phyloP scores from a whole-genome alignment of 768 basidiomycete genomes.

The Leccinum uliginosum region DNA sequence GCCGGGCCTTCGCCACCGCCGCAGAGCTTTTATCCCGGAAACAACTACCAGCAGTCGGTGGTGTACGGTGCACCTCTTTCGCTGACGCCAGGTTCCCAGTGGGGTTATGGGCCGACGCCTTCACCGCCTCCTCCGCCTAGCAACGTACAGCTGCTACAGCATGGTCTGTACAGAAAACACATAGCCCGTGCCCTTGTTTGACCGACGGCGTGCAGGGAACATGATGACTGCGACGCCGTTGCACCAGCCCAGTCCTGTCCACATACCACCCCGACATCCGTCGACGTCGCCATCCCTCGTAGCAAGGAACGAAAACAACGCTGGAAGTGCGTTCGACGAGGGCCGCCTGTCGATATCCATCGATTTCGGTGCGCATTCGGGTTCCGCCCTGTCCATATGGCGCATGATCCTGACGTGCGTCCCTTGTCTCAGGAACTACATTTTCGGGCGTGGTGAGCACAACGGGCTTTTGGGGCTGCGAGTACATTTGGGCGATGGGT shows the following conservation, averaged over 20 bases:
- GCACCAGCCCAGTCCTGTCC: conserved; percentile 29
- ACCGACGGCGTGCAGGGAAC: neutral
- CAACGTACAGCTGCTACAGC: neutral
- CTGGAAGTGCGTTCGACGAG: conserved; percentile 40
- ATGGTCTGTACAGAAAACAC: neutral
- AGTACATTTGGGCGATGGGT: neutral
- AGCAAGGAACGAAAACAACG: conserved; percentile 10
- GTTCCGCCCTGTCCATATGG: too few relatives aligned
- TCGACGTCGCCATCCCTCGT: conserved; percentile 24
- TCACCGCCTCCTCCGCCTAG: neutral
- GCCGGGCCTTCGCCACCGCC: conserved; percentile 43
- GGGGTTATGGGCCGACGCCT: conserved; percentile 22
- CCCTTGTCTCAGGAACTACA: conserved; percentile 58
- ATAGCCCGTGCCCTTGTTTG: neutral
- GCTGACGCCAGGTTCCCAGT: conserved; percentile 13
- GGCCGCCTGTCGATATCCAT: conserved; percentile 81
- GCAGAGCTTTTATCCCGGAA: conserved; percentile 24
- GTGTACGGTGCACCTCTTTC: conserved; percentile 18
- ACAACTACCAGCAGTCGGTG: conserved; percentile 16
- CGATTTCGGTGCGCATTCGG: conserved; percentile 68
- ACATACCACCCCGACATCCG: conserved; percentile 13
- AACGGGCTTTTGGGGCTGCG: neutral
- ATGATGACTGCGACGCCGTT: conserved; percentile 13
- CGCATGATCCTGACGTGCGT: neutral
- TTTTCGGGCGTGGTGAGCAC: conserved; percentile 79